These are phyloP conservation scores for Metroxylon sagu DNA, from an alignment of 176 grass and related monocot genomes.

Conservation along the genomic window DNA sequence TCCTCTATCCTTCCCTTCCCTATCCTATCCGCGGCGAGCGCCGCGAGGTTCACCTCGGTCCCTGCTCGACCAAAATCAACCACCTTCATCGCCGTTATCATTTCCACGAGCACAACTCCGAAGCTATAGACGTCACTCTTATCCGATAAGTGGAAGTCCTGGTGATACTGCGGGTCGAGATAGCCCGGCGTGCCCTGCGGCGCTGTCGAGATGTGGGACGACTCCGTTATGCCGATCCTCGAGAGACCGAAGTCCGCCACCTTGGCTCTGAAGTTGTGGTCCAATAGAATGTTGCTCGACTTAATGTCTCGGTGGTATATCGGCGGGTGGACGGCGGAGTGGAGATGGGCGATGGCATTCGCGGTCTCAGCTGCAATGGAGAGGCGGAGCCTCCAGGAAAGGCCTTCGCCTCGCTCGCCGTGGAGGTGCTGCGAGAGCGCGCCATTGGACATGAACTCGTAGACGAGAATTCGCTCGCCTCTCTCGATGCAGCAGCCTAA, in stretches of 20 bases:
- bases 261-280: slow-evolving; percentile 43
- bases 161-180: slow-evolving; percentile 88
- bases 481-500: slow-evolving; percentile 83
- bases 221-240: slow-evolving; percentile 23
- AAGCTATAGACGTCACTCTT: slow-evolving; percentile 99
- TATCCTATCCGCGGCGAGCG: slow-evolving; percentile 55
- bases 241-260: slow-evolving; percentile 93
- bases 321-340: slow-evolving; percentile 44
- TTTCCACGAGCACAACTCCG: slow-evolving; percentile 89
- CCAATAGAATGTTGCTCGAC: slow-evolving; percentile 86
- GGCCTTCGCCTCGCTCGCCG: not conserved
- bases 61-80: slow-evolving; percentile 65
- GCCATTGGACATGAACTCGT: slow-evolving; percentile 87
- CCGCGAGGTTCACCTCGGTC: slow-evolving; percentile 70
- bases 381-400: slow-evolving; percentile 50
- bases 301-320: slow-evolving; percentile 96
- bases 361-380: slow-evolving; percentile 54
- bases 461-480: slow-evolving; percentile 85
- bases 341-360: slow-evolving; percentile 57
- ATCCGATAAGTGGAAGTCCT: slow-evolving; percentile 85
- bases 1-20: slow-evolving; percentile 45
- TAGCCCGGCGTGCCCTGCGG: slow-evolving; percentile 97
- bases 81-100: slow-evolving; percentile 85
- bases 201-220: slow-evolving; percentile 69
- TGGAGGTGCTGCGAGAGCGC: slow-evolving; percentile 64